Evolutionary conservation across 2,329 filamentous ascomycete genomes (phyloP), one percentile per base, ranked within the genome.

Genomic region (Beauveria sp.): DNA sequence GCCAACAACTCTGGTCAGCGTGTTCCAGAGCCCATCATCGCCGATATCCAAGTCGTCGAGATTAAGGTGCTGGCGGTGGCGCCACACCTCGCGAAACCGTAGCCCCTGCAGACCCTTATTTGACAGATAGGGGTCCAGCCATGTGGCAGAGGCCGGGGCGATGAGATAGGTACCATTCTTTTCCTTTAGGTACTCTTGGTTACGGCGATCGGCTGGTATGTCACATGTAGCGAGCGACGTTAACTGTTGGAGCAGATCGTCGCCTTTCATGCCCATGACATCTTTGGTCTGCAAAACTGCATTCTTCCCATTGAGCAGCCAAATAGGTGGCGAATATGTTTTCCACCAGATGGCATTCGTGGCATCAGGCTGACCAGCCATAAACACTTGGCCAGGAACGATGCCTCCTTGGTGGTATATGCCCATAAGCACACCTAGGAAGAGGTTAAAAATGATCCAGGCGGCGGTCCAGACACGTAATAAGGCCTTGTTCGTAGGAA

Each of bases 321-420:
- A 93, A 42, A 88, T 87, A 0, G 90, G 90, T 20, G 90, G 90
- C 70, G 86, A 89, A 70, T 93, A 93, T 1, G 90, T 93, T 72
- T 92, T 93, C 90, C 90, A 93, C 90, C 90, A 93, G 56, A 90
- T 79, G 3, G 87, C 87, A 40, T 87, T 81, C 1, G 85, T 86
- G 9, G 88, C 85, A 65, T 88, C 86, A 5, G 84, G 80, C 65
- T 89, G 86, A 60, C 83, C 83, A 68, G 86, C 88, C 69, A 93
- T 79, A 70, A 90, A 90, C 0, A 89, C 84, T 68, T 93, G 90
- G 7, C 85, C 86, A 0, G 89, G 88, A 1, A 93, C 81, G 28
- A 93, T 84, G 49, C 90, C 90, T 30, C 88, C 90, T 74, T 93
- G 90, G 71, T 93, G 90, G 69, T 91, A 93, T 4, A 85, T 77